These are phyloP conservation scores for Ophiostoma triangulosporum DNA, from an alignment of 2,329 filamentous ascomycete genomes.

Conservation along the genomic window DNA sequence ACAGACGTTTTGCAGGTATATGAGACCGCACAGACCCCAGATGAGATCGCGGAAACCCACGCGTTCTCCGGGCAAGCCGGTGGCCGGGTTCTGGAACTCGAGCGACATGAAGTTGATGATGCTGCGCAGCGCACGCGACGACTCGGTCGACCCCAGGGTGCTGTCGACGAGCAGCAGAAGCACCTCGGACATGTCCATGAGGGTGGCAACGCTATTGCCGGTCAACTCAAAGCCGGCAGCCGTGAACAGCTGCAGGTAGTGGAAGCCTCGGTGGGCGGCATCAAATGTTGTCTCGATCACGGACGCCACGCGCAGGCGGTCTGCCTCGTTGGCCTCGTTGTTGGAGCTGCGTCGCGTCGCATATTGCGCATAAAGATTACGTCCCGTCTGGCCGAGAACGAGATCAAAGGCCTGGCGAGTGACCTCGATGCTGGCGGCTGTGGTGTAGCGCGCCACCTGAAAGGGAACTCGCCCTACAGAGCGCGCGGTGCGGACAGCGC, in stretches of 20 bases:
- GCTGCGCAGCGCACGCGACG: conserved; percentile 51
- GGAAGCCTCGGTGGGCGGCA: conserved; percentile 11
- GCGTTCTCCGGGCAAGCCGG: conserved; percentile 42
- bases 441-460: conserved; percentile 40
- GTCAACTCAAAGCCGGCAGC: conserved; percentile 14
- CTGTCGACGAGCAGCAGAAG: conserved; percentile 47
- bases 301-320: conserved; percentile 27
- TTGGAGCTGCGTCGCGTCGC: not conserved
- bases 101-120: conserved; percentile 50
- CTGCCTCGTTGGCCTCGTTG: conserved; percentile 1
- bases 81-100: conserved; percentile 51
- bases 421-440: conserved; percentile 43
- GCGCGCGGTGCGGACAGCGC: conserved; percentile 40
- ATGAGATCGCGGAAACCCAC: conserved; percentile 49
- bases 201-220: conserved; percentile 11
- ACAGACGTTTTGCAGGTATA: conserved; percentile 47
- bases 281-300: conserved; percentile 28
- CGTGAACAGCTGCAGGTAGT: conserved; percentile 13
- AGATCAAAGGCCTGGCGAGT: conserved; percentile 41
- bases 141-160: conserved; percentile 55
- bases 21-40: conserved; percentile 45
- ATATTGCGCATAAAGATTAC: conserved; percentile 25
- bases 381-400: conserved; percentile 38
- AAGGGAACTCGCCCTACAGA: conserved; percentile 38
- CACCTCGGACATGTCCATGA: conserved; percentile 38